Percentiles rank a stretch among this genome's conserved stretches.
Conservation (phyloP, 1,284 basidiomycete genomes). For the Serendipita sp. region DNA sequence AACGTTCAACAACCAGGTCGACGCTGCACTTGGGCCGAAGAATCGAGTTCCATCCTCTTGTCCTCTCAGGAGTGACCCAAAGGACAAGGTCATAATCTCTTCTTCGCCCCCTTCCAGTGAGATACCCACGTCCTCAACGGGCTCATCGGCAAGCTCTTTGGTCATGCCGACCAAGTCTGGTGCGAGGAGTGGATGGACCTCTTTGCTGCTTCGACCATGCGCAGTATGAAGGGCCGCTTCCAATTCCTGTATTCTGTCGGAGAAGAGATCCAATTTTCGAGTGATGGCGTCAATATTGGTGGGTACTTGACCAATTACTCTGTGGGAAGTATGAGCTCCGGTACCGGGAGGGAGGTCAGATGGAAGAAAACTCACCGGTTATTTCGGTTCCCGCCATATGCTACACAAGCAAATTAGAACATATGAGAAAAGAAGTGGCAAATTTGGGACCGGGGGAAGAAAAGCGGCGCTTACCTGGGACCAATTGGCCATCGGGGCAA, state of each 20-base stretch:
- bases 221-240: background rate
- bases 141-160: background rate
- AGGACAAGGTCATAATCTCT: background rate
- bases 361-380: background rate
- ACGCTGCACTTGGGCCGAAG: background rate
- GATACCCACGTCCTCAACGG: background rate
- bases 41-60: background rate
- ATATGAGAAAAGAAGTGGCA: background rate
- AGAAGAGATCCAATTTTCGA: background rate
- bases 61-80: background rate
- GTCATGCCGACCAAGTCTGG: background rate
- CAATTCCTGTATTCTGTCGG: background rate
- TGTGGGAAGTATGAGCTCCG: background rate
- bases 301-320: background rate
- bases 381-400: background rate
- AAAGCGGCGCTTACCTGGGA: background rate
- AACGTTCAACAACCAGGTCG: background rate
- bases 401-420: background rate
- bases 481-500: conserved; percentile 7
- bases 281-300: background rate
- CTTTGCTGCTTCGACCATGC: background rate
- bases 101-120: background rate
- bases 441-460: background rate
- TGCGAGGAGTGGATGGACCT: background rate
- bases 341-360: background rate